Base-by-base conservation (phyloP, 345 rosid species). In the Noccaea bulbosa region DNA sequence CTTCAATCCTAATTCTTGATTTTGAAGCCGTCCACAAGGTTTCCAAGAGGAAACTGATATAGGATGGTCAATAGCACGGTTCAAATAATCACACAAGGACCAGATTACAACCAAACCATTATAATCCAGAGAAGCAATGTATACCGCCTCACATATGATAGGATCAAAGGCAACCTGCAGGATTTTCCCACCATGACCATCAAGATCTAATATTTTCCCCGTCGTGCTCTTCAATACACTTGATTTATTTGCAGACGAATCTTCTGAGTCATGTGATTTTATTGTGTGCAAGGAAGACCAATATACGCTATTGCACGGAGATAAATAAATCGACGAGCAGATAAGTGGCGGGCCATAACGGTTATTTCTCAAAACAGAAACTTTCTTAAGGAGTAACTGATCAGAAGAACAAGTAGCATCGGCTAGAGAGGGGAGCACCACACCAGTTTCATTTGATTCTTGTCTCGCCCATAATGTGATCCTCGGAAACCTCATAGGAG, bases 101-200 rank as follows among this genome's bases (percentile, higher is more conserved):
- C 98, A 90, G 68, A 93, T 82, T 17, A 90, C 71, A 65, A 93
- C 79, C 69, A 87, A 70, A 11, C 98, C 98, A 60, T 87, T 78
- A 37, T 86, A 82, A 80, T 90, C 98, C 77, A 90, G 77, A 49
- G 98, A 90, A 74, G 77, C 95, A 71, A 82, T 89, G 57, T 87
- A 66, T 74, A 80, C 86, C 53, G 52, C 69, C 70, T 81, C 89
- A 43, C 78, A 73, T 49, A 79, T 63, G 78, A 59, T 48, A 49
- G 93, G 93, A 76, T 86, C 87, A 43, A 87, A 52, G 53, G 82
- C 86, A 80, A 90, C 82, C 73, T 87, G 88, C 53, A 85, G 74
- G 66, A 90, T 83, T 77, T 79, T 84, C 70, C 87, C 85, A 67
- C 82, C 65, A 79, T 93, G 96, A 66, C 93, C 91, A 74, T 83